A percentile compares a stretch with the other conserved stretches of the same genome.
Conservation (phyloP, 2,329 filamentous ascomycete genomes). For the Colletotrichum tamarilloi region DNA sequence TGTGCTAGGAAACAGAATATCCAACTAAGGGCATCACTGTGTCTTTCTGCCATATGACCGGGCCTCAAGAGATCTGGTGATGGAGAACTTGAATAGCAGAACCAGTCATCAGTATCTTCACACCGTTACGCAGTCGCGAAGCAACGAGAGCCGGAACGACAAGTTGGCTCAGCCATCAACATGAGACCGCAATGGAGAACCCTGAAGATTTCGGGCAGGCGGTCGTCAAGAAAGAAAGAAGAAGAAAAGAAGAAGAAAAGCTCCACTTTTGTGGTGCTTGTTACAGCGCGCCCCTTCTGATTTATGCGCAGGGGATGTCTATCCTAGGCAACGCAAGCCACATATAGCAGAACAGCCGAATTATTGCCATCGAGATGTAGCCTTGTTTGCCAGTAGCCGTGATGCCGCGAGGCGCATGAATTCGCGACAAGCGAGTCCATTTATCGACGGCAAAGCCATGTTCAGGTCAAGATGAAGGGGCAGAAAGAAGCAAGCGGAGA, state of each 20-base stretch:
- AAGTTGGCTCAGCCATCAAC: conserved; percentile 5
- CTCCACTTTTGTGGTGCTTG: neutral
- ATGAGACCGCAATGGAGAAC: conserved; percentile 7
- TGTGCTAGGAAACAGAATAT: neutral
- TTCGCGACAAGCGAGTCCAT: neutral
- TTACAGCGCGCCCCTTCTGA: neutral
- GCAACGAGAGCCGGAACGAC: conserved; percentile 10
- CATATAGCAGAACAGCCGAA: neutral
- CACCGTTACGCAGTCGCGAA: neutral
- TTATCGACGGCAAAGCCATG: neutral
- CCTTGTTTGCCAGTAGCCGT: neutral
- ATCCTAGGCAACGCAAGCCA: neutral
- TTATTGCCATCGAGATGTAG: neutral
- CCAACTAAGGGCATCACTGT: neutral
- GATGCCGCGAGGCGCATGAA: neutral
- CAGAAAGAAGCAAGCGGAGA: neutral
- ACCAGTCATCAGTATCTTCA: neutral
- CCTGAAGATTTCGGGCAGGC: neutral
- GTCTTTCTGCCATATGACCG: neutral
- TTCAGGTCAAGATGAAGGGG: neutral
- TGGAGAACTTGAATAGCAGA: neutral
- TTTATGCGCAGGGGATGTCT: conserved; percentile 19
- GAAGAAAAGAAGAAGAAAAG: neutral
- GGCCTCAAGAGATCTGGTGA: no score
- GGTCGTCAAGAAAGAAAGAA: neutral